Evolutionary conservation across 371 early-diverging fungal genomes (phyloP), one percentile per base, ranked within the genome.

Genomic region (Saksenaea oblongispora): DNA sequence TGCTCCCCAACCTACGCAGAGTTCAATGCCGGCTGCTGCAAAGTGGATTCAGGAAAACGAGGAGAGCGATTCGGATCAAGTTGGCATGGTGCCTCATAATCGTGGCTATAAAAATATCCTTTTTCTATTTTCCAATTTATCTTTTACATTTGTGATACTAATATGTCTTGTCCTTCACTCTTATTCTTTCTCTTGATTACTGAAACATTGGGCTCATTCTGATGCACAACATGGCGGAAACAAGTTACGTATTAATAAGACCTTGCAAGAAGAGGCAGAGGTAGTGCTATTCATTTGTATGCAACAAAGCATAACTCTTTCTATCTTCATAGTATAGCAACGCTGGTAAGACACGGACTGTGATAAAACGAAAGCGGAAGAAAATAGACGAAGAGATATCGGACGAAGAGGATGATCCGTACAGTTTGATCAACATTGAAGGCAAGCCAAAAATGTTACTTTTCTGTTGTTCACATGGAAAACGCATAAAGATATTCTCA

Each of bases 101-200:
- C 69, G 84, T 39, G 84, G 84, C 65, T 79, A 84, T 71, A 84
- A 84, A 79, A 75, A 83, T 83, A 83, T 83, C 83, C 83, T 83
- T 83, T 80, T 79, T 67, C 37, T 47, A 64, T 14, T 36, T n/a
- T 41, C 56, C 54, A 61, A 31, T 53, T 34, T 4, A 41, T 56
- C 34, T 41, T 57, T 17, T 10, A 53, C 36, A 22, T 56, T 37
- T 5, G 7, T 44, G 8, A 39, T 2, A 39, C 3, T 35, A 41
- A 37, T 14, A 39, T 59, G 24, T 47, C 59, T 60, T 62, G 68
- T 72, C 68, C 70, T 78, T 70, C 63, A 74, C 74, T 54, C 36
- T 42, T 57, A 44, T 36, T 58, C 54, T 65, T 61, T 62, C 54
- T 24, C 54, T 24, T 67, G 51, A 17, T 31, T 63, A 79, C 78